phyloP scores from a whole-genome alignment of 768 basidiomycete genomes.

The Lactarius tabidus region DNA sequence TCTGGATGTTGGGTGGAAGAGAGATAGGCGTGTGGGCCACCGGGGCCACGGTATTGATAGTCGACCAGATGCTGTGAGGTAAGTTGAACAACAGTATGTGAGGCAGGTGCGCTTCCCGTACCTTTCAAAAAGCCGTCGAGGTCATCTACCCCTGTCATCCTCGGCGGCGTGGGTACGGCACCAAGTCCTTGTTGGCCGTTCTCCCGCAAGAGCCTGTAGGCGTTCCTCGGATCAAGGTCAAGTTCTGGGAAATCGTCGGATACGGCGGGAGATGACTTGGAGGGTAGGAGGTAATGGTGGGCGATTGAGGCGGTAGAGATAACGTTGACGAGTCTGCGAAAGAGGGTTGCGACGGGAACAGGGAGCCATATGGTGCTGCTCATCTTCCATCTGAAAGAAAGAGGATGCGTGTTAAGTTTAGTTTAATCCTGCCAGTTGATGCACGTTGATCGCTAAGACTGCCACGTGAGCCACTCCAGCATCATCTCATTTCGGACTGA shows the following conservation, averaged over 20 bases:
- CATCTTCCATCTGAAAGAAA: slow-evolving; percentile 34
- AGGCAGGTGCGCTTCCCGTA: background rate
- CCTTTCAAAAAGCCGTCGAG: slow-evolving; percentile 13
- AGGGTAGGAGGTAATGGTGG: slow-evolving; percentile 51
- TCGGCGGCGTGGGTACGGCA: background rate
- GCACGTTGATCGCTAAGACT: background rate
- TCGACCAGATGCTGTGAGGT: slow-evolving; percentile 1
- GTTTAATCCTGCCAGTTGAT: background rate
- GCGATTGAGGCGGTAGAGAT: slow-evolving; percentile 69
- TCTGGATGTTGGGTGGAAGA: background rate
- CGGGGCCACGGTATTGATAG: slow-evolving; percentile 11
- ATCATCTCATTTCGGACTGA: too few relatives aligned
- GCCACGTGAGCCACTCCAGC: background rate
- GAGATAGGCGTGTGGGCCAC: slow-evolving; percentile 15
- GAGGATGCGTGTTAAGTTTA: background rate
- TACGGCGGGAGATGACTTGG: slow-evolving; percentile 2
- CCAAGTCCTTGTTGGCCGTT: background rate
- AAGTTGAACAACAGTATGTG: background rate
- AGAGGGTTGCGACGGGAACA: slow-evolving; percentile 52
- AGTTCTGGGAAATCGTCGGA: slow-evolving; percentile 7
- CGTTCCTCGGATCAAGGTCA: background rate
- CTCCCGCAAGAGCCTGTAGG: slow-evolving; percentile 1
- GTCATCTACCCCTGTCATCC: background rate
- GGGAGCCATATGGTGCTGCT: slow-evolving; percentile 49
- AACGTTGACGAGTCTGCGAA: slow-evolving; percentile 63